Evolutionary conservation across 768 basidiomycete species (phyloP).

Genomic region (Russula sp.): DNA sequence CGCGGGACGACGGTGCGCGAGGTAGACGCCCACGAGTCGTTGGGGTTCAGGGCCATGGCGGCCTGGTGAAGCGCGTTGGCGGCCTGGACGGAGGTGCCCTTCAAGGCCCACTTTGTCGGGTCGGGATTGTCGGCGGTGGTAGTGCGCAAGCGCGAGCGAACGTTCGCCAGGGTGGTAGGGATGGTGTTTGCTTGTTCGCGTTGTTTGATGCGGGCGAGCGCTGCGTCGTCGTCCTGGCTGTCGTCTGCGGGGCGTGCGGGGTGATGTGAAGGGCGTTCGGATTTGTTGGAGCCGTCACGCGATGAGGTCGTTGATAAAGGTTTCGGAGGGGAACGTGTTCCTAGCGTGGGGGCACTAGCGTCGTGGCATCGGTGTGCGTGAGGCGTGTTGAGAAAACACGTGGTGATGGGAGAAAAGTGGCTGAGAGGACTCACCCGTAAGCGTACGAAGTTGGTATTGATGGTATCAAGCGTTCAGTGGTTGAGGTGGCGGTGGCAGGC

Average conservation of each 20-base stretch:
- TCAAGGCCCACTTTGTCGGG: constrained; percentile 66
- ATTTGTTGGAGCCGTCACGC: constrained; percentile 29
- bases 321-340: constrained; percentile 56
- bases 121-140: constrained; percentile 39
- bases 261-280: constrained; percentile 37
- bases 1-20: constrained; percentile 49
- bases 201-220: constrained; percentile 43
- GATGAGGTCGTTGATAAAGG: constrained; percentile 37
- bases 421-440: constrained; percentile 50
- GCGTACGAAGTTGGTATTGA: constrained; percentile 57
- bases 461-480: constrained; percentile 36
- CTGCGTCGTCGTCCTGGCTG: constrained; percentile 31
- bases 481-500: constrained; percentile 29
- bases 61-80: constrained; percentile 78
- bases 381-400: constrained; percentile 23
- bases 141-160: constrained; percentile 29
- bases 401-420: constrained; percentile 24
- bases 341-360: constrained; percentile 48
- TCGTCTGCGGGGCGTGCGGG: constrained; percentile 40
- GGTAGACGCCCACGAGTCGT: constrained; percentile 60
- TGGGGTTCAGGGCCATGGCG: constrained; percentile 47
- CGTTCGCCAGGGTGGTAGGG: constrained; percentile 24
- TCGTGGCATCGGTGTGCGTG: constrained; percentile 16
- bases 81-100: constrained; percentile 83
- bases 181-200: constrained; percentile 33